Evolutionary conservation across 306 rosid genomes (phyloP), one percentile per base, ranked within the genome.

Genomic region (Luffa acutangula): DNA sequence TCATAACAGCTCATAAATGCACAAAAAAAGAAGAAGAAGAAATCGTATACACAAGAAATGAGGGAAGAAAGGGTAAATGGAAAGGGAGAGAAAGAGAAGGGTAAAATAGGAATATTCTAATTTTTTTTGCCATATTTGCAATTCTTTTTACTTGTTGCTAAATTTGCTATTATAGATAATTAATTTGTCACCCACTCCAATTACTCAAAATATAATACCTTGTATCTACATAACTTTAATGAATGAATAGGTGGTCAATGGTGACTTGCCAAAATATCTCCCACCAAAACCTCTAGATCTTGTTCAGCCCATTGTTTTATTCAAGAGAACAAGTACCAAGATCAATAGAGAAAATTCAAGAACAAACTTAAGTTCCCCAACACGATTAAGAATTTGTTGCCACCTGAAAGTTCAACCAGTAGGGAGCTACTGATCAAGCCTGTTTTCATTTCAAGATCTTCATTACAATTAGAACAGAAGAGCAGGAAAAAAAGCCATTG

Each of bases 361-460:
- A 81, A 87, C 62, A 78, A 85, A 78, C 81, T 79, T 82, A 18
- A 83, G 82, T 65, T 48, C 77, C 21, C 15, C 70, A 64, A 82
- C 60, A 56, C 20, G 82, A 46, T 87, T 84, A 54, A 77, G 53
- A 53, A 84, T 65, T 64, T 31, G 83, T 83, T 84, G 90, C 85
- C 86, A 89, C 90, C 88, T 87, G 90, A 89, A 79, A 85, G 90
- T 86, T 83, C 86, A 86, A 95, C 97, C 97, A 93, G 99, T 89
- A 90, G 86, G 93, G 79, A 93, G 95, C 99, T 95, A 96, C 97
- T 91, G 91, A 79, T 88, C 90, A 92, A 95, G 96, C 99, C 99
- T 91, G 99, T 95, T 90, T 84, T 93, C 93, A 91, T 88, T 90
- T 81, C 82, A 83, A 86, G 87, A 89, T 89, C 89, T 83, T 69